Base-by-base conservation (phyloP, 805 yeast genomes). In the Kodamaea fukazawae region DNA sequence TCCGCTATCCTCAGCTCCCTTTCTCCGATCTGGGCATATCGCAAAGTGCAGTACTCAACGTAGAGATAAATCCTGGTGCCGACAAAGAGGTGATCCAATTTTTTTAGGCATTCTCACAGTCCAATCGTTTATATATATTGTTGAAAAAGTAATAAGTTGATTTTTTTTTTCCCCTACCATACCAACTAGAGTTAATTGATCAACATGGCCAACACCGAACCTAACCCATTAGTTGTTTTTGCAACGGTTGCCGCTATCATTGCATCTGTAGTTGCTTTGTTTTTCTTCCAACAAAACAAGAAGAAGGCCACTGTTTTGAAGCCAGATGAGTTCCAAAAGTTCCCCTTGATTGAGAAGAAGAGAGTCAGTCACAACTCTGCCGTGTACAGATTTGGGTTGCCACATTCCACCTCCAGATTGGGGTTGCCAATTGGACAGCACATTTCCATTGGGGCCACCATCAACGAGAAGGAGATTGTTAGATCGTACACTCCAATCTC, bases 351-450 rank as follows among this genome's bases (percentile, higher is more conserved):
- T 51, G 78, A 81, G 58, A 89, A 86, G 67, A 81, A 83, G 17
- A 73, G 81, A 29, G 70, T 91, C 16, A 74, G 85, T 29, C 91
- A 86, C 61, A 88, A 90, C 64, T 76, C 95, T 18, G 86, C 90
- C 32, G 65, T 88, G 43, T 86, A 87, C 67, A 78, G 90, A 57
- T 88, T 91, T 57, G 86, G 83, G 9, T 75, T 91, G 51, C 96
- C 96, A 38, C 73, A 76, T 47, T 73, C 81, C 27, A 73, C 78
- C 38, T 89, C 86, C 58, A 71, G 79, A 33, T 75, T 91, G 46
- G 96, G 96, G 7, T 74, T 91, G 48, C 96, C 96, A 41, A 83
- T 87, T 55, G 98, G 98, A 39, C 97, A 91, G 68, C 97, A 91
- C 61, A 83, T 91, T 57, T 77, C 88, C 32, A 79, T 90, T 52